Conservation (phyloP, 371 early-diverging fungal genomes). For the Smittium culicis region DNA sequence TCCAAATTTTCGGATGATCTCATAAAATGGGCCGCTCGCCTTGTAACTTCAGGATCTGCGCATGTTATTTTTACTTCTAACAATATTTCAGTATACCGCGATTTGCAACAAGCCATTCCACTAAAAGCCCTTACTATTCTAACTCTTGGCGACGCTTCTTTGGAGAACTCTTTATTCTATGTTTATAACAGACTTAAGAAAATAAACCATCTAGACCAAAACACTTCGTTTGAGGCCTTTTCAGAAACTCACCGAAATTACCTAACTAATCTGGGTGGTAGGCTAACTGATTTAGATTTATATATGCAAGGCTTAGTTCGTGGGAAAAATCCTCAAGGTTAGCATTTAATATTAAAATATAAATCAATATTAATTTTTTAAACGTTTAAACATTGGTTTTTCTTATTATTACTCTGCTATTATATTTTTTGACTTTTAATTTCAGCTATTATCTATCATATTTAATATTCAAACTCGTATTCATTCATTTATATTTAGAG, state of each 20-base stretch:
- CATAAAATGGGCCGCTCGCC: slow-evolving; percentile 58
- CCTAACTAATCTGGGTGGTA: slow-evolving; percentile 53
- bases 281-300: slow-evolving; percentile 70
- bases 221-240: neutral
- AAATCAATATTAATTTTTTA: no score
- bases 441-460: no score
- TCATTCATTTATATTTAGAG: no score
- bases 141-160: neutral
- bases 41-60: slow-evolving; percentile 64
- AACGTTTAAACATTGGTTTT: no score
- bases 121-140: neutral
- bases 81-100: slow-evolving; percentile 55
- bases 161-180: neutral
- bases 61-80: slow-evolving; percentile 82
- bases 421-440: no score
- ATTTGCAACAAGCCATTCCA: slow-evolving; percentile 35
- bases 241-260: neutral
- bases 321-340: slow-evolving; percentile 47
- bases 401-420: no score
- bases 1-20: slow-evolving; percentile 52
- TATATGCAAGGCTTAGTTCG: slow-evolving; percentile 71
- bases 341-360: no score
- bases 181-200: neutral
- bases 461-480: no score
- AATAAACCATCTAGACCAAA: neutral